These are phyloP conservation scores for Gnomoniopsis sp. DNA, from an alignment of 2,329 filamentous ascomycete genomes.

Conservation along the genomic window DNA sequence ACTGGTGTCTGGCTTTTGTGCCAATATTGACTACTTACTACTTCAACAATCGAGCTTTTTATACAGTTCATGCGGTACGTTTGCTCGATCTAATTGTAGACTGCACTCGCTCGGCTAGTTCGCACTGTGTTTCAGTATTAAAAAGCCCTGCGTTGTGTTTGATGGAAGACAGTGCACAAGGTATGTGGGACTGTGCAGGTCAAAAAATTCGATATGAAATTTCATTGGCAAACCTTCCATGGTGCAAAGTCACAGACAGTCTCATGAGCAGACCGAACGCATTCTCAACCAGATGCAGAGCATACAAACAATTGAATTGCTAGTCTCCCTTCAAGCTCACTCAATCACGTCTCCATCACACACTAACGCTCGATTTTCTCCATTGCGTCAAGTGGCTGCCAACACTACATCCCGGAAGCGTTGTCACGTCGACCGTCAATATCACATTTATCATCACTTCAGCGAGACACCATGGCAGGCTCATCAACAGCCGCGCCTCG, in stretches of 20 bases:
- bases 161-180: too few relatives aligned
- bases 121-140: neutral
- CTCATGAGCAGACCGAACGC: neutral
- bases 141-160: too few relatives aligned
- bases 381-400: neutral
- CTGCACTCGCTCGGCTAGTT: too few relatives aligned
- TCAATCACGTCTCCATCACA: neutral
- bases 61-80: too few relatives aligned
- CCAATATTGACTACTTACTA: too few relatives aligned
- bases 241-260: neutral
- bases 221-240: neutral
- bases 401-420: too few relatives aligned
- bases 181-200: neutral
- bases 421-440: neutral
- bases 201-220: neutral
- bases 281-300: neutral
- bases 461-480: neutral
- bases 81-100: too few relatives aligned
- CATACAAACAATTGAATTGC: neutral
- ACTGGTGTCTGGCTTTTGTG: too few relatives aligned
- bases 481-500: slow-evolving; percentile 1
- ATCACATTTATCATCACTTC: slow-evolving; percentile 1
- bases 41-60: too few relatives aligned
- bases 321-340: neutral
- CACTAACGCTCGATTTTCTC: too few relatives aligned